Evolutionary conservation across 2,329 filamentous ascomycete genomes (phyloP), one percentile per base, ranked within the genome.

Genomic region (Claviceps monticola): DNA sequence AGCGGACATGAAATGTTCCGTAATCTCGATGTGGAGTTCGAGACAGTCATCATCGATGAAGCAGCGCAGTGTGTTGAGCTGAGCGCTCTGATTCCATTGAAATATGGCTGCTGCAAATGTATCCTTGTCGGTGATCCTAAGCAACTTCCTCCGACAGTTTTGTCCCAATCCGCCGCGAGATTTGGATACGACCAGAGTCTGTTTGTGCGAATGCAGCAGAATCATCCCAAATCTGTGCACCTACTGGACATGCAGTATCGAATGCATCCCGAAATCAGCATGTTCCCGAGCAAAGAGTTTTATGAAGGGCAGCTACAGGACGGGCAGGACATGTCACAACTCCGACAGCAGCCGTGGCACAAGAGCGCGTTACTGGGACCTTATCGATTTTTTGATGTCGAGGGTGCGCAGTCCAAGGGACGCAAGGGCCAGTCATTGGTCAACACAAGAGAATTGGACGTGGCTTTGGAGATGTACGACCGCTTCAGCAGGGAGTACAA

Each of bases 1-100:
- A 91, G 86, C 66, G 93, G 93, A 3, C 94, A 98, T 62, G 93
- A 98, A 58, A 95, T 97, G 82, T 95, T 98, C 71, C 88, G 91
- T 67, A 86, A 84, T 59, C 71, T 98, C 52, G 90, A 87, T 60
- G 88, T 98, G 49, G 93, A 98, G 66, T 98, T 98, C 59, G 93
- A 98, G 68, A 97, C 93, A 0, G 93, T 98, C 57, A 87, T 98
- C 59, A 96, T 98, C 56, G 93, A 98, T 61, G 93, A 98, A 70
- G 93, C 93, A 3, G 93, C 93, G 16, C 93, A 98, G 74, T 98
- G 91, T 66, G 94, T 98, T 55, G 93, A 98, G 70, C 78, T 98
- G 63, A 95, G 89, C 62, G 93, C 93, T 13, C 76, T 98, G 46
- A 98, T 98, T 58, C 93, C 93, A 2, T 78, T 98, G 52, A 98